phyloP scores from a whole-genome alignment of 495 filamentous ascomycete genomes.

The Cercophora samala region DNA sequence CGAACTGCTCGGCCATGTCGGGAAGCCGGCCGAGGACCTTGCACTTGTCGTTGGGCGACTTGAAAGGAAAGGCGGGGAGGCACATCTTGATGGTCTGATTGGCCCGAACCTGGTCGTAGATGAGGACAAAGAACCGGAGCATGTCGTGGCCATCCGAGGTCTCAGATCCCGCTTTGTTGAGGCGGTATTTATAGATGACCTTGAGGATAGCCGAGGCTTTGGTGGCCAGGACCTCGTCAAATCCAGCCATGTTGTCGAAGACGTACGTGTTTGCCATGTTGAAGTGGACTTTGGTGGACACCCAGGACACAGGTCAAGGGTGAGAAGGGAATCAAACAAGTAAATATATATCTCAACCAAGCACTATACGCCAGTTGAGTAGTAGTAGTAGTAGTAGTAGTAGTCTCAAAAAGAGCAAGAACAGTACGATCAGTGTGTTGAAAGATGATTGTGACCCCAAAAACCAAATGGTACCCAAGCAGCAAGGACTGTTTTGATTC shows the following conservation, averaged over 20 bases:
- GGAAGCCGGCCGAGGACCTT: constrained; percentile 50
- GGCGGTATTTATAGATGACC: not conserved
- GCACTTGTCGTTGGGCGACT: constrained; percentile 45
- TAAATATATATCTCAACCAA: too few species aligned
- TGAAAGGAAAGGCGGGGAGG: constrained; percentile 55
- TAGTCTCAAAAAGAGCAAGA: too few species aligned
- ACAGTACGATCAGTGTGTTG: too few species aligned
- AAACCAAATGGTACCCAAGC: too few species aligned
- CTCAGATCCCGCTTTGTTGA: not conserved
- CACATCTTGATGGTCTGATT: constrained; percentile 27
- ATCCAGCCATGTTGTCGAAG: not conserved
- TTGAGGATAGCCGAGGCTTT: not conserved
- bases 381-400: too few species aligned
- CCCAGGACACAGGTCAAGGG: too few species aligned
- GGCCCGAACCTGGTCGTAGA: not conserved
- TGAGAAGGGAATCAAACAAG: too few species aligned
- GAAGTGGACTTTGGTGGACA: too few species aligned
- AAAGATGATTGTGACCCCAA: too few species aligned
- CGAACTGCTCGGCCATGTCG: constrained; percentile 52
- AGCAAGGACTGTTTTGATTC: too few species aligned
- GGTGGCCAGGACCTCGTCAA: not conserved
- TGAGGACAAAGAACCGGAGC: not conserved
- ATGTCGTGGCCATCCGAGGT: not conserved
- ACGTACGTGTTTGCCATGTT: too few species aligned
- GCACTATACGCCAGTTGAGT: too few species aligned